Evolutionary conservation across 257 asterid genomes (phyloP).

Genomic region (Jaltomata sinuosa): DNA sequence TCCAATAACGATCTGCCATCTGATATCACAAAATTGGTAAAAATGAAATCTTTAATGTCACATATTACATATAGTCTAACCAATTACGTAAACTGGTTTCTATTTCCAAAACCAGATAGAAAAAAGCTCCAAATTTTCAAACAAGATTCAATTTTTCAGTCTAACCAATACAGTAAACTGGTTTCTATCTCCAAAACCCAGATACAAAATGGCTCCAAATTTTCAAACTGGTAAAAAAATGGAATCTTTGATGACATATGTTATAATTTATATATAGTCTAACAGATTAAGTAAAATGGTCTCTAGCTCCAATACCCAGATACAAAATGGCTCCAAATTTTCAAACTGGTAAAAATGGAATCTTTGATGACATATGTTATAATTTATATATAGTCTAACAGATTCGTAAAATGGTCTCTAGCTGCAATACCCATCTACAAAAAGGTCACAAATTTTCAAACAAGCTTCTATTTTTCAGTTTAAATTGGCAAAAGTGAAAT

Average conservation of each 20-base stretch:
- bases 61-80: neutral
- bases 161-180: neutral
- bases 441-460: neutral
- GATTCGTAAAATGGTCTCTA: neutral
- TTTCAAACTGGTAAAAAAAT: too few species aligned
- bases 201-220: neutral
- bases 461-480: neutral
- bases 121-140: neutral
- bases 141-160: neutral
- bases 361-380: too few species aligned
- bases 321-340: too few species aligned
- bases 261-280: too few species aligned
- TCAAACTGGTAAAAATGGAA: too few species aligned
- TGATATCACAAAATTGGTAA: neutral
- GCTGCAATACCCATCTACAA: neutral
- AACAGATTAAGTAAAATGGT: too few species aligned
- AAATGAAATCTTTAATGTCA: neutral
- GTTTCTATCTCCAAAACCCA: neutral
- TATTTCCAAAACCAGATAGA: neutral
- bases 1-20: slow-evolving; percentile 15
- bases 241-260: too few species aligned
- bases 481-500: neutral
- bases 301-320: too few species aligned
- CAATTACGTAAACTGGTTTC: neutral
- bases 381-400: too few species aligned